A percentile compares a stretch with the other conserved stretches of the same genome.
Evolutionary conservation across 129 eudicot genomes (phyloP).

Genomic region (Silybum marianum): DNA sequence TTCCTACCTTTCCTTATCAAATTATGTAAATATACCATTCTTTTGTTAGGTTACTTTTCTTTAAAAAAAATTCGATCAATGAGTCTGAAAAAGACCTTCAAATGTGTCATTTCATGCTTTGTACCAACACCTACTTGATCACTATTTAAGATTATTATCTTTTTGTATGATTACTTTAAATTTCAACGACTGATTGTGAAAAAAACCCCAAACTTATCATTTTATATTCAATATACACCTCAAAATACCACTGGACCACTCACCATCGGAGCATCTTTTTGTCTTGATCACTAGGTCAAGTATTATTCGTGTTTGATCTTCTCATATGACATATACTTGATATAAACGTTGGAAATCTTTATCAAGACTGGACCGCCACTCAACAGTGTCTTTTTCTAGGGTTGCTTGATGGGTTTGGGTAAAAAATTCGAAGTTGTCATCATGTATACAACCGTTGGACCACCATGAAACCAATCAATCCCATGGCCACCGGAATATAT

Average conservation of each 20-base stretch:
- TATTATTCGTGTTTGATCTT: slow-evolving; percentile 25
- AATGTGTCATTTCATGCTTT: slow-evolving; percentile 29
- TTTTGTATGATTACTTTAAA: slow-evolving; percentile 17
- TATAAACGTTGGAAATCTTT: slow-evolving; percentile 11
- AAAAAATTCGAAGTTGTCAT: slow-evolving; percentile 19
- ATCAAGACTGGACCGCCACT: slow-evolving; percentile 43
- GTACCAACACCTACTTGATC: slow-evolving; percentile 28
- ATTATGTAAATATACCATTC: slow-evolving; percentile 24
- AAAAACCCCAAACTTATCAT: not conserved
- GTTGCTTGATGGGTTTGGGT: slow-evolving; percentile 3
- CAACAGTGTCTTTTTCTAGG: slow-evolving; percentile 19
- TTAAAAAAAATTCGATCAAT: slow-evolving; percentile 5
- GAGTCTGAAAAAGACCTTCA: slow-evolving; percentile 17
- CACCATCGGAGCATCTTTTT: not conserved
- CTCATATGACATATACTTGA: slow-evolving; percentile 1
- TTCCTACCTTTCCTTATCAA: slow-evolving; percentile 29
- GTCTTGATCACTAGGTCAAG: slow-evolving; percentile 31
- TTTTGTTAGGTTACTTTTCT: slow-evolving; percentile 36
- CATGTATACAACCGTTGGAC: slow-evolving; percentile 11
- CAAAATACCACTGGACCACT: slow-evolving; percentile 30
- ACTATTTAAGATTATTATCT: slow-evolving; percentile 32
- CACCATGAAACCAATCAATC: slow-evolving; percentile 17
- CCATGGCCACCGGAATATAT: slow-evolving; percentile 14
- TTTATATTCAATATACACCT: not conserved
- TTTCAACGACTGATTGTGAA: slow-evolving; percentile 9